These are phyloP conservation scores for Solanum etuberosum DNA, from an alignment of 257 asterid species.

Conservation along the genomic window DNA sequence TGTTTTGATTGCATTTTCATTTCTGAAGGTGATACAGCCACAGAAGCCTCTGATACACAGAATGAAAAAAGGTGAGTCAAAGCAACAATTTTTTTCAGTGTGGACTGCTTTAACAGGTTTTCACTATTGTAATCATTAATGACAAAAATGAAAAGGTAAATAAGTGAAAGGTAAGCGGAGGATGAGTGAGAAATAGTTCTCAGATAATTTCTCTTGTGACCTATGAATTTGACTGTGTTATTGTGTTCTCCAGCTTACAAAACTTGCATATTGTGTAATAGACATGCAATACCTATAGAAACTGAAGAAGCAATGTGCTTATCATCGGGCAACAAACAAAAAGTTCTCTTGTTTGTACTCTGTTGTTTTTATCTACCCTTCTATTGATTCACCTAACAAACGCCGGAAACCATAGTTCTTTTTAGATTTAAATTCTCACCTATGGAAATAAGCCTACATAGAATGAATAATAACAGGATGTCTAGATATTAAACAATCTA, in stretches of 20 bases:
- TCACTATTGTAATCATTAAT: background rate
- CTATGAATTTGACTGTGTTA: background rate
- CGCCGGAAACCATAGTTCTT: background rate
- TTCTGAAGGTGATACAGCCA: conserved; percentile 31
- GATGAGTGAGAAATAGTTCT: background rate
- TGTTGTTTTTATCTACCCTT: background rate
- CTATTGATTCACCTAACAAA: background rate
- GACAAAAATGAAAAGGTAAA: background rate
- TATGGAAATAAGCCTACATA: background rate
- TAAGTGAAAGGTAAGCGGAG: background rate
- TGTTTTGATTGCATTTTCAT: background rate
- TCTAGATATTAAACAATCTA: background rate
- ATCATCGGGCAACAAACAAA: conserved; percentile 26
- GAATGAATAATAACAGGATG: background rate
- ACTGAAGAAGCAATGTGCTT: conserved; percentile 15
- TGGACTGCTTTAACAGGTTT: background rate
- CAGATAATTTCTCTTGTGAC: background rate
- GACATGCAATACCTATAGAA: conserved; percentile 6
- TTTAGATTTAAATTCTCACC: background rate
- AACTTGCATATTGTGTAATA: background rate
- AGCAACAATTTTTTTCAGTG: too few species aligned
- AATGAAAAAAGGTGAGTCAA: conserved; percentile 27
- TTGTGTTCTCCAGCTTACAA: background rate
- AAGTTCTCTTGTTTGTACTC: conserved; percentile 8
- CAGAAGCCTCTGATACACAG: conserved; percentile 25